Base-by-base conservation (phyloP, 148 eudicot genomes). In the Heliosperma pusillum region DNA sequence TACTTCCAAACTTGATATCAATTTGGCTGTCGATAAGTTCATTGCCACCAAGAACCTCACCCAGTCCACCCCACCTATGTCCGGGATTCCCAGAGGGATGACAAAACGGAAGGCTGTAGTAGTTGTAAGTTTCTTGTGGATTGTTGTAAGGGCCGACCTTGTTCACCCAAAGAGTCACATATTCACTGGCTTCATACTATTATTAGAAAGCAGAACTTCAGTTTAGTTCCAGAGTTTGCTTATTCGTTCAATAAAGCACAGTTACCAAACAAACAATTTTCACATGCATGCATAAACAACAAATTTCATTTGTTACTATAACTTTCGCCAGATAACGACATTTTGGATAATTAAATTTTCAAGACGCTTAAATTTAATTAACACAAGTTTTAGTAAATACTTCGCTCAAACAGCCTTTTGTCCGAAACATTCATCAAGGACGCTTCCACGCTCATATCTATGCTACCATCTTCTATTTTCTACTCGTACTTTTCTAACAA, bases 1-100 rank as follows among this genome's bases (percentile, higher is more conserved):
- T 69, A 76, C 97, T 94, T 81, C 73, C 83, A 83, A 88, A 94
- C 82, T 87, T 94, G 21, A 94, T 82, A 72, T 82, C 90, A 58
- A 94, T 85, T 76, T 86, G 91, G 86, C 98, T 91, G 79, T 94
- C 98, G 74, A 94, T 94, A 72, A 94, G 95, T 83, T 94, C 97
- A 82, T 94, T 94, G 79, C 98, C 97, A 76, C 97, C 98, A 61
- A 94, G 84, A 77, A 91, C 98, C 83, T 94, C 98, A 58, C 98
- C 98, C 74, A 94, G 90, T 72, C 98, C 98, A 77, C 98, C 98
- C 97, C 98, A 94, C 71, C 91, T 91, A 82, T 91, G 98, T 72
- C 87, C 87, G 68, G 89, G 81, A 81, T 89, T 72, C 7, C 90
- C 89, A 44, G 82, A 29, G 76, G 85, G 87, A 78, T 76, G 97